Evolutionary conservation across 148 eudicot species (phyloP).

Genomic region (Rhododendron griersonianum): DNA sequence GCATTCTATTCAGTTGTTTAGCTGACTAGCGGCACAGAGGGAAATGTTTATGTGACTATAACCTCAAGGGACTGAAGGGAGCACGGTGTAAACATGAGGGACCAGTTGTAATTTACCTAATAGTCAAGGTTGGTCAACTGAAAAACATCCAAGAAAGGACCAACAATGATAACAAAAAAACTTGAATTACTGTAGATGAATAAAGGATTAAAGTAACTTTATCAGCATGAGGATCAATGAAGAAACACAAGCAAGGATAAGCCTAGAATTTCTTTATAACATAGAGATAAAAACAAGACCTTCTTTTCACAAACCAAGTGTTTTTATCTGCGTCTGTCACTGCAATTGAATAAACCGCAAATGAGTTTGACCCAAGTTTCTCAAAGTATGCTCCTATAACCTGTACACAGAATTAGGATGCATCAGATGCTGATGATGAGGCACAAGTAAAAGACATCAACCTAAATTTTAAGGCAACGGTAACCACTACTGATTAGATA

Average conservation of each 20-base stretch:
- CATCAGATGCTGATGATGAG: background rate
- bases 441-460: background rate
- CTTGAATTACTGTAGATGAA: background rate
- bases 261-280: background rate
- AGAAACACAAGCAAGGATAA: constrained; percentile 9
- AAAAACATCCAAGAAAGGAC: background rate
- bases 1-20: background rate
- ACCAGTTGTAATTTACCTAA: background rate
- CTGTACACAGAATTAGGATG: constrained; percentile 28
- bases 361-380: constrained; percentile 84
- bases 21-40: background rate
- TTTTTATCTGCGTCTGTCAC: constrained; percentile 75
- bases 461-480: background rate
- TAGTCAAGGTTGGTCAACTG: background rate
- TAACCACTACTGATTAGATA: background rate
- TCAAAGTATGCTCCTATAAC: constrained; percentile 93
- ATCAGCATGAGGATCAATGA: background rate
- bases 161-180: no score
- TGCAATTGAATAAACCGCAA: constrained; percentile 92
- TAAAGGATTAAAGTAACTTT: constrained; percentile 5
- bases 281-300: constrained; percentile 37
- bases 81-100: background rate
- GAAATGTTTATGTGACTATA: background rate
- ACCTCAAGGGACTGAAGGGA: background rate
- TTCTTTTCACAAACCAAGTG: constrained; percentile 97